phyloP scores from a whole-genome alignment of 257 asterid genomes.

The Thymus quinquecostatus region DNA sequence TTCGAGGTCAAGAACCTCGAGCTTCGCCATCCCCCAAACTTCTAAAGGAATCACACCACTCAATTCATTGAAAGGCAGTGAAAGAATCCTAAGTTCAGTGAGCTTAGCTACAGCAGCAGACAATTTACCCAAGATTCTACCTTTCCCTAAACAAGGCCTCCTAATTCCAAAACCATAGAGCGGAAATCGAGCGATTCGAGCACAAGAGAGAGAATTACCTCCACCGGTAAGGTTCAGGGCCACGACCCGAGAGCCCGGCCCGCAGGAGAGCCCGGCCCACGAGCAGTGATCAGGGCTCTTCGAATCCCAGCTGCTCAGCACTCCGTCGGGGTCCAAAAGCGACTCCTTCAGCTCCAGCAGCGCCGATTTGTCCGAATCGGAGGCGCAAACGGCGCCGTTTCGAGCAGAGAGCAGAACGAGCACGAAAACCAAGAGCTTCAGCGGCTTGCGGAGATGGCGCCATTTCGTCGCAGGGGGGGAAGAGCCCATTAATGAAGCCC shows the following conservation, averaged over 20 bases:
- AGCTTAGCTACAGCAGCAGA: constrained; percentile 62
- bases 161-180: constrained; percentile 81
- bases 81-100: constrained; percentile 63
- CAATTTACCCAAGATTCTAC: constrained; percentile 57
- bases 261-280: constrained; percentile 84
- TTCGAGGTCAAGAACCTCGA: constrained; percentile 92
- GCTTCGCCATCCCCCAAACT: constrained; percentile 82
- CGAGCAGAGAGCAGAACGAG: constrained; percentile 51
- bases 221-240: constrained; percentile 77
- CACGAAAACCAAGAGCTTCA: constrained; percentile 62
- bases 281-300: constrained; percentile 58
- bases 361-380: constrained; percentile 80
- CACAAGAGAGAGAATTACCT: constrained; percentile 77
- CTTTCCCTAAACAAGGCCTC: constrained; percentile 61
- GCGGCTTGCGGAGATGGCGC: constrained; percentile 50
- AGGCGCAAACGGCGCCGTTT: constrained; percentile 40
- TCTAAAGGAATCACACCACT: constrained; percentile 72
- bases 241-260: constrained; percentile 64
- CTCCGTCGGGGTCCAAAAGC: constrained; percentile 65
- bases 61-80: constrained; percentile 81
- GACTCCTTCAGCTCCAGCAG: constrained; percentile 77
- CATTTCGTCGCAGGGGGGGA: constrained; percentile 54
- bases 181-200: constrained; percentile 74
- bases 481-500: constrained; percentile 71
- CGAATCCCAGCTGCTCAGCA: constrained; percentile 66